These are phyloP conservation scores for Calonectria ilicicola DNA, from an alignment of 2,329 filamentous ascomycete species.

Conservation along the genomic window DNA sequence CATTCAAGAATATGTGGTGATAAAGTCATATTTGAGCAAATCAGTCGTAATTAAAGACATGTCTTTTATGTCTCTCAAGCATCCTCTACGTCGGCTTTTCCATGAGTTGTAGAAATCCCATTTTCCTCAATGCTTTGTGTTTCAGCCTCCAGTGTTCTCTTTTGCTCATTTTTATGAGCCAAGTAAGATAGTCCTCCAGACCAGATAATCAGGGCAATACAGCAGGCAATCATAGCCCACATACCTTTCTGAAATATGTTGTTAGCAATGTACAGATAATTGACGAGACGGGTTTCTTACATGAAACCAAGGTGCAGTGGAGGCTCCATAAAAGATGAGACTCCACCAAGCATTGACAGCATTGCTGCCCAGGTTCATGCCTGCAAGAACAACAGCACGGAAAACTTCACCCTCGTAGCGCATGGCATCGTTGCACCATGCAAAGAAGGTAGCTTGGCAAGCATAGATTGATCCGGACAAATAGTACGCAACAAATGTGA, in stretches of 20 bases:
- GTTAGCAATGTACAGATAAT: conserved; percentile 21
- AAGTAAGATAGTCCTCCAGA: conserved; percentile 63
- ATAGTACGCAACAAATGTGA: conserved; percentile 76
- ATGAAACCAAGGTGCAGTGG: conserved; percentile 74
- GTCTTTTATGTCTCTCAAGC: neutral
- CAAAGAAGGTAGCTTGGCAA: conserved; percentile 80
- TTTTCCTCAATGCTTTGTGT: neutral
- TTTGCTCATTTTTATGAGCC: conserved; percentile 15
- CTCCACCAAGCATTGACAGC: conserved; percentile 81
- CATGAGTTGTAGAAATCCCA: neutral
- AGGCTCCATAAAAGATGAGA: conserved; percentile 76
- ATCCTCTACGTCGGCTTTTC: neutral
- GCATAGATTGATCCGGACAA: conserved; percentile 78
- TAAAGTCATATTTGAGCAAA: neutral
- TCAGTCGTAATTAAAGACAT: no score
- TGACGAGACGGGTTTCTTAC: conserved; percentile 37
- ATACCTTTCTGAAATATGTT: conserved; percentile 66
- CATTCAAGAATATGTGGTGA: neutral
- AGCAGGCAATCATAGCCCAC: conserved; percentile 78
- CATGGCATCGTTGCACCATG: conserved; percentile 80
- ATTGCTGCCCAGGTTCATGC: conserved; percentile 78
- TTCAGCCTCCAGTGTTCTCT: neutral
- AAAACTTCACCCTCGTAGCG: conserved; percentile 72
- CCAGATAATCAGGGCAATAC: conserved; percentile 71
- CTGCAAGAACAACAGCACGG: conserved; percentile 75